These are phyloP conservation scores for Alternaria alternata DNA, from an alignment of 2,329 filamentous ascomycete species.

Conservation along the genomic window DNA sequence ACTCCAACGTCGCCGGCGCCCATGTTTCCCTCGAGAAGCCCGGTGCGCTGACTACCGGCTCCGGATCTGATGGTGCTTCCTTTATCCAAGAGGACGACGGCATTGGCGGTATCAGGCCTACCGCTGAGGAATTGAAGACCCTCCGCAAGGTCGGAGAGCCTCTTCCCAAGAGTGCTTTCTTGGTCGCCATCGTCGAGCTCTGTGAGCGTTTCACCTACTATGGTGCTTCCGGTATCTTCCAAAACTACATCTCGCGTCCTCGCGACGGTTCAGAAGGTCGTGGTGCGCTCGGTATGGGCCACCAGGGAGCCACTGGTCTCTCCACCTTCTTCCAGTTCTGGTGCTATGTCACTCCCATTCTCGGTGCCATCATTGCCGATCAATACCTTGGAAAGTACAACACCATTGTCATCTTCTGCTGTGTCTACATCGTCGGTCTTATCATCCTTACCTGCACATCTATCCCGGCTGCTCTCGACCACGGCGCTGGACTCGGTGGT, in stretches of 20 bases:
- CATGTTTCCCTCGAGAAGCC: constrained; percentile 32
- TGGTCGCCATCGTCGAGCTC: constrained; percentile 60
- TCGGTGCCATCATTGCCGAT: constrained; percentile 66
- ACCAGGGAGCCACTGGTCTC: constrained; percentile 56
- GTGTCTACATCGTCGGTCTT: constrained; percentile 71
- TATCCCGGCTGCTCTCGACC: constrained; percentile 68
- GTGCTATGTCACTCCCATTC: constrained; percentile 42
- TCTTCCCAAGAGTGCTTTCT: constrained; percentile 56
- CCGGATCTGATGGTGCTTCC: constrained; percentile 26
- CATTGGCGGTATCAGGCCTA: constrained; percentile 50
- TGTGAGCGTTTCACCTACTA: constrained; percentile 62
- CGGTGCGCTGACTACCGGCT: neutral
- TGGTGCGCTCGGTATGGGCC: constrained; percentile 55
- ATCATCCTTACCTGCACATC: constrained; percentile 72
- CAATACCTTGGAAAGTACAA: constrained; percentile 75
- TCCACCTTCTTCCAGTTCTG: constrained; percentile 57
- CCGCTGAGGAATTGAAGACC: constrained; percentile 53
- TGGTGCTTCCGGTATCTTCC: constrained; percentile 57
- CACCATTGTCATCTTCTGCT: constrained; percentile 73
- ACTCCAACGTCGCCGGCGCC: constrained; percentile 27
- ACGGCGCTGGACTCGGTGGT: constrained; percentile 67
- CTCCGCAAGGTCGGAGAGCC: constrained; percentile 58
- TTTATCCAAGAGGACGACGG: constrained; percentile 37
- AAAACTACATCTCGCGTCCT: constrained; percentile 59
- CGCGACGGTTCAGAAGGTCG: constrained; percentile 48